Conservation (phyloP, 345 rosid genomes). For the Gossypium thurberi region DNA sequence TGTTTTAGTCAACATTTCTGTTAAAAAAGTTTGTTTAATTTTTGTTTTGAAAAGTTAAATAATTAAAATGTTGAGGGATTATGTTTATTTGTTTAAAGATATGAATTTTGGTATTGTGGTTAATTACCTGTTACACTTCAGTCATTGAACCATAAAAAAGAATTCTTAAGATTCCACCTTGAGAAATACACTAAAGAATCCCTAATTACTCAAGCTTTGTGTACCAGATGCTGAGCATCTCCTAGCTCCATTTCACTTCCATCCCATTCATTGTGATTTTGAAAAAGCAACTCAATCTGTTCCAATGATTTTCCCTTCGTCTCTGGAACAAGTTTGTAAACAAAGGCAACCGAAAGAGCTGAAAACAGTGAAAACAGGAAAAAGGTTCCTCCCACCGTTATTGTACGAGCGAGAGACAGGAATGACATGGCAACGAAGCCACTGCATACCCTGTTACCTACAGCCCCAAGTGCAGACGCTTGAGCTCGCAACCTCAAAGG, state of each 20-base stretch:
- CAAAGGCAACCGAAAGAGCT: slow-evolving; percentile 48
- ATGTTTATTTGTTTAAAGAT: no score
- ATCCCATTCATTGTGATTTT: slow-evolving; percentile 28
- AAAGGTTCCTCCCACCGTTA: slow-evolving; percentile 51
- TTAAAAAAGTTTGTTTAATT: no score
- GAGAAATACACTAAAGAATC: no score
- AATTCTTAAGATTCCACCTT: background rate
- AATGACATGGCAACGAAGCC: slow-evolving; percentile 67
- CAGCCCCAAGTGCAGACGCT: slow-evolving; percentile 59
- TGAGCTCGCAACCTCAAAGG: slow-evolving; percentile 63
- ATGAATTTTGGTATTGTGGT: no score
- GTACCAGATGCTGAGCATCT: slow-evolving; percentile 51
- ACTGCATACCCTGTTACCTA: slow-evolving; percentile 61
- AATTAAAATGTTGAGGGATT: no score
- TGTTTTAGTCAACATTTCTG: no score
- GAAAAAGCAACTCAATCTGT: slow-evolving; percentile 48
- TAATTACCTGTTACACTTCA: no score
- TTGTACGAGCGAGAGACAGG: slow-evolving; percentile 41
- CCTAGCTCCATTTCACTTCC: slow-evolving; percentile 44
- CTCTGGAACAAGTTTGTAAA: slow-evolving; percentile 43
- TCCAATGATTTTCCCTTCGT: slow-evolving; percentile 67
- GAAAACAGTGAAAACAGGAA: slow-evolving; percentile 39
- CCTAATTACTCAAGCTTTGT: slow-evolving; percentile 19
- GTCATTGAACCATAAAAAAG: background rate
- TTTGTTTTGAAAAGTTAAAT: no score